Evolutionary conservation across 23 red algal genomes (phyloP), one percentile per base, ranked within the genome.

Genomic region (Agarophyton chilense): DNA sequence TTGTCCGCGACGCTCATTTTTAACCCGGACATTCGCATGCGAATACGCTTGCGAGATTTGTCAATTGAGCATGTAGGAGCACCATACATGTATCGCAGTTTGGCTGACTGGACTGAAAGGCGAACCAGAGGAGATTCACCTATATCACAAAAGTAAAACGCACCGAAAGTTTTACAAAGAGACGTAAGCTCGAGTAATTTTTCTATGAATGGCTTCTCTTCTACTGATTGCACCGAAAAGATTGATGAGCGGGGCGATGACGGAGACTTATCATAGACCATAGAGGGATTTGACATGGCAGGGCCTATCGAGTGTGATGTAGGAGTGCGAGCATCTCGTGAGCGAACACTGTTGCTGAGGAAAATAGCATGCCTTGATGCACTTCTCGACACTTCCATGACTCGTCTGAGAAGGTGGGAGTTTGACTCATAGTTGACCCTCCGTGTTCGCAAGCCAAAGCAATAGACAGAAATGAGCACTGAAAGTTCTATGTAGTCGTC

Each of bases 111-210:
- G 42, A 89, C 85, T 42, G 53, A 61, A 33, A 89, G 36, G 8
- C 85, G 85, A 78, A 89, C 70, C 25, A 89, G 53, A 34, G 85
- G 85, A 21, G 85, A 89, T 25, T 89, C 51, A 38, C 70, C 85
- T 71, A 89, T 89, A 64, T 89, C 85, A 28, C 85, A 89, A 26
- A 89, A 78, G 42, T 89, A 89, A 47, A 89, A 89, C 9, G 85
- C 85, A n/a, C 85, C 85, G 36, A 43, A 36, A 22, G 71, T 89
- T 29, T 78, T 70, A 24, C 85, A 25, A 50, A 89, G 38, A 25
- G 85, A 89, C 10, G 67, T 58, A 33, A 89, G 71, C 36, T 89
- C 85, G 25, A 89, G 53, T 12, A 89, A 26, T 26, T 52, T 70
- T 13, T 89, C 63, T 9, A 77, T 39, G 44, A 89, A 79, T 4